phyloP scores from a whole-genome alignment of 2,329 filamentous ascomycete species.

The Phoma sp. region DNA sequence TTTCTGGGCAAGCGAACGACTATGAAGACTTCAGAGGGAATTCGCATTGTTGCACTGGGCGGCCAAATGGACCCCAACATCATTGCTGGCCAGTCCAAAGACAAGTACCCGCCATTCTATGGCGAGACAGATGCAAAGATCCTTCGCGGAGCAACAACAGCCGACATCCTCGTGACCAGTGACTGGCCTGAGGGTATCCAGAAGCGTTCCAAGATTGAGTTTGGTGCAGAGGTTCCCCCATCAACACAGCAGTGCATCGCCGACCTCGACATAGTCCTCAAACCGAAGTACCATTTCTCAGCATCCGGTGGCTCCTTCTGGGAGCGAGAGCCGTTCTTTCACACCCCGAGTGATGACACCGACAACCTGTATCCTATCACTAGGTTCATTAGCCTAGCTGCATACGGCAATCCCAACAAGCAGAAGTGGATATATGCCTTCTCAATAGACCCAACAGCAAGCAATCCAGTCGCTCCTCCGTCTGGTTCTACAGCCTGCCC shows the following conservation, averaged over 20 bases:
- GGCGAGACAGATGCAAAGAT: slow-evolving; percentile 76
- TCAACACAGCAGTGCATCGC: slow-evolving; percentile 71
- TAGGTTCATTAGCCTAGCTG: slow-evolving; percentile 87
- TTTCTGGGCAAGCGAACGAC: slow-evolving; percentile 84
- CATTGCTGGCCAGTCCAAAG: slow-evolving; percentile 68
- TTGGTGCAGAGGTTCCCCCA: slow-evolving; percentile 62
- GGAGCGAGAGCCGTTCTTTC: slow-evolving; percentile 92
- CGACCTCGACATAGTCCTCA: slow-evolving; percentile 77
- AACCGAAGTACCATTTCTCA: slow-evolving; percentile 91
- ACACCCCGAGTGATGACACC: slow-evolving; percentile 59
- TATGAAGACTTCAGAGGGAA: slow-evolving; percentile 86
- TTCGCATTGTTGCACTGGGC: slow-evolving; percentile 86
- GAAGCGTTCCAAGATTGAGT: slow-evolving; percentile 68
- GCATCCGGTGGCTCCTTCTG: slow-evolving; percentile 75
- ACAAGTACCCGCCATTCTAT: slow-evolving; percentile 79
- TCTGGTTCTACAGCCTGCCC: slow-evolving; percentile 78
- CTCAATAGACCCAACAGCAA: slow-evolving; percentile 67
- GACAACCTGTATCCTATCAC: slow-evolving; percentile 69
- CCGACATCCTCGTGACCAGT: slow-evolving; percentile 86
- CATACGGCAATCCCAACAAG: slow-evolving; percentile 76
- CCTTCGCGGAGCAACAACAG: slow-evolving; percentile 75
- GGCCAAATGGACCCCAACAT: slow-evolving; percentile 71
- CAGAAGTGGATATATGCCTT: slow-evolving; percentile 80
- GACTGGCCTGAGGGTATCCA: slow-evolving; percentile 82
- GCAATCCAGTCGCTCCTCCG: slow-evolving; percentile 67